A percentile compares a stretch with the other conserved stretches of the same genome.
Conservation (phyloP, 805 yeast genomes). For the Candida gorgasii region DNA sequence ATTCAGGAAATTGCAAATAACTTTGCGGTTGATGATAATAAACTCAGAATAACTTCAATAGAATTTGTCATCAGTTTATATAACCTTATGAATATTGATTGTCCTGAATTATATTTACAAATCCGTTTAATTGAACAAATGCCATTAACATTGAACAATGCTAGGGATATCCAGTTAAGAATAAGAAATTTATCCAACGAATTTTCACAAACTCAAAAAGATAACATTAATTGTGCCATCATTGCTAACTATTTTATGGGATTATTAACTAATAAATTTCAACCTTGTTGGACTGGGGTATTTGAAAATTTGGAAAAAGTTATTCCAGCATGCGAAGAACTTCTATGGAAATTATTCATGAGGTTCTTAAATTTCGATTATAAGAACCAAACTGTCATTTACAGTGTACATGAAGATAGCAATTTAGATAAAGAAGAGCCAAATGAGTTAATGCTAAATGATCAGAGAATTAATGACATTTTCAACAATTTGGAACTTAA, state of each 20-base stretch:
- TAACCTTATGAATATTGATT: slow-evolving; percentile 20
- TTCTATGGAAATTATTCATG: slow-evolving; percentile 58
- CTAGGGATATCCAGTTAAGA: slow-evolving; percentile 74
- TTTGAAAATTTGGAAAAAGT: slow-evolving; percentile 57
- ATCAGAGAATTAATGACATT: slow-evolving; percentile 45
- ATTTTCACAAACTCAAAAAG: slow-evolving; percentile 26
- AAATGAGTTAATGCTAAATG: slow-evolving; percentile 37
- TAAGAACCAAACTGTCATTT: slow-evolving; percentile 16
- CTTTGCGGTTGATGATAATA: slow-evolving; percentile 11
- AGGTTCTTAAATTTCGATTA: slow-evolving; percentile 31
- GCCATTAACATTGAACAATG: slow-evolving; percentile 66
- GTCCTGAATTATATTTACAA: slow-evolving; percentile 47
- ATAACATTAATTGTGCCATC: slow-evolving; percentile 19
- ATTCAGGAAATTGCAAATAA: slow-evolving; percentile 10
- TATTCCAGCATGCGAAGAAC: slow-evolving; percentile 25
- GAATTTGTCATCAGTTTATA: slow-evolving; percentile 41
- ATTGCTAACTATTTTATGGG: slow-evolving; percentile 53
- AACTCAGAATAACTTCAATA: slow-evolving; percentile 52
- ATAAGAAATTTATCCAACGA: slow-evolving; percentile 57
- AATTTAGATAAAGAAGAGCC: background rate
- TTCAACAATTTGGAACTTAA: slow-evolving; percentile 27
- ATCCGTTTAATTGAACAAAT: slow-evolving; percentile 66
- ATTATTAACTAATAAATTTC: slow-evolving; percentile 67
- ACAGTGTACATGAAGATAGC: slow-evolving; percentile 1
- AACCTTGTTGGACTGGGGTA: slow-evolving; percentile 84